Evolutionary conservation across 352 stramenopile genomes (phyloP).

Genomic region (Globisporangium carolinianum): DNA sequence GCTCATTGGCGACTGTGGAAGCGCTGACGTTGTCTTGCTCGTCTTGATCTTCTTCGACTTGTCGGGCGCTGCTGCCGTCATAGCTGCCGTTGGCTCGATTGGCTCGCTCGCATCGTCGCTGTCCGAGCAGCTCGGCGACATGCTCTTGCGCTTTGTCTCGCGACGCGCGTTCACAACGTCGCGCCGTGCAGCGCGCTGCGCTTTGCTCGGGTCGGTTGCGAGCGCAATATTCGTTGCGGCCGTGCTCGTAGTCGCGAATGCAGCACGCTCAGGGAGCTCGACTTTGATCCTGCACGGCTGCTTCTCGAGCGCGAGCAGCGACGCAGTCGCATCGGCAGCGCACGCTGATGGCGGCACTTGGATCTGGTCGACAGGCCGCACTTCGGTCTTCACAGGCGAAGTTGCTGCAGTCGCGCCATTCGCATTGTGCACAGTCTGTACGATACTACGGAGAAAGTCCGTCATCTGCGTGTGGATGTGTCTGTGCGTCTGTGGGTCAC

Average conservation of each 20-base stretch:
- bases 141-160: constrained; percentile 69
- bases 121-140: constrained; percentile 12
- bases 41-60: constrained; percentile 78
- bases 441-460: constrained; percentile 73
- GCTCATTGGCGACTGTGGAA: constrained; percentile 1
- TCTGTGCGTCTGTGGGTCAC: constrained; percentile 7
- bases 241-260: not conserved
- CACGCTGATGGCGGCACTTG: constrained; percentile 29
- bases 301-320: constrained; percentile 21
- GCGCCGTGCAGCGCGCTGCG: constrained; percentile 51
- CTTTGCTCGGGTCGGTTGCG: constrained; percentile 31
- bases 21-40: constrained; percentile 32
- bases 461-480: constrained; percentile 35
- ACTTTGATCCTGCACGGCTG: constrained; percentile 52
- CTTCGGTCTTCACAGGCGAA: constrained; percentile 24
- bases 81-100: constrained; percentile 4
- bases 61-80: constrained; percentile 11
- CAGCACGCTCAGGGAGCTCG: constrained; percentile 19
- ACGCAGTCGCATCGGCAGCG: constrained; percentile 12
- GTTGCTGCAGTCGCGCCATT: constrained; percentile 1
- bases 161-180: constrained; percentile 63
- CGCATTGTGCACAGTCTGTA: constrained; percentile 39
- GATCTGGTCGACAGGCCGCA: constrained; percentile 55
- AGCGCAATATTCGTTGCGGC: not conserved
- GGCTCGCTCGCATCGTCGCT: constrained; percentile 4